These are phyloP conservation scores for Pleurostoma richardsiae DNA, from an alignment of 2,329 filamentous ascomycete species.

Conservation along the genomic window DNA sequence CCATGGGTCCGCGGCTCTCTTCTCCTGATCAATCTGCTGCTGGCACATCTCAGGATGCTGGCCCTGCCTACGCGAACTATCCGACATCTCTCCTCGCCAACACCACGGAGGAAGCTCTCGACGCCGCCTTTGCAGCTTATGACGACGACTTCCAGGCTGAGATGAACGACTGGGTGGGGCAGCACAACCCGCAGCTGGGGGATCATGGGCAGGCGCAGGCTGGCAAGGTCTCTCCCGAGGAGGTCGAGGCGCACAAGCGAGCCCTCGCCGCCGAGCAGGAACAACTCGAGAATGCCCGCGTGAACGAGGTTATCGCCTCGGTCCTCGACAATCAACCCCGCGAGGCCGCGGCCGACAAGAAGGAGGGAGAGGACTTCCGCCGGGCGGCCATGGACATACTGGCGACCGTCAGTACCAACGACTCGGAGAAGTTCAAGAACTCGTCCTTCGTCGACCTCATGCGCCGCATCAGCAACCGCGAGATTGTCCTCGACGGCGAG, in stretches of 20 bases:
- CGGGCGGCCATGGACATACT: constrained; percentile 67
- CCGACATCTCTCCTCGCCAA: constrained; percentile 7
- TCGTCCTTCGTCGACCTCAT: constrained; percentile 74
- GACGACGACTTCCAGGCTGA: constrained; percentile 18
- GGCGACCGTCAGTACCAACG: constrained; percentile 62
- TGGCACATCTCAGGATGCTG: too few species aligned
- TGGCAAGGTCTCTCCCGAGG: constrained; percentile 10
- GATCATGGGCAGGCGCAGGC: constrained; percentile 6
- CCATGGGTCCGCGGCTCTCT: too few species aligned
- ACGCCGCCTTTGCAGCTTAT: constrained; percentile 19
- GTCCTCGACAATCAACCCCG: too few species aligned
- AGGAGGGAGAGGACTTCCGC: constrained; percentile 63
- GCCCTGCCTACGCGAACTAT: constrained; percentile 1
- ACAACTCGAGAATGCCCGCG: too few species aligned
- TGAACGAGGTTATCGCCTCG: too few species aligned
- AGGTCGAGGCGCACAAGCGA: constrained; percentile 11
- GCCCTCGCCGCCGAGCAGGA: constrained; percentile 7
- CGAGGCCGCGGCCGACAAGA: too few species aligned
- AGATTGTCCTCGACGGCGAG: constrained; percentile 69
- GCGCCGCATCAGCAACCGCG: constrained; percentile 66
- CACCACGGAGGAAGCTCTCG: constrained; percentile 16
- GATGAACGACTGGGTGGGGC: constrained; percentile 24
- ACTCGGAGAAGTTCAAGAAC: constrained; percentile 70
- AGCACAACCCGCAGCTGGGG: constrained; percentile 16
- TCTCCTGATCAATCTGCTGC: too few species aligned